Evolutionary conservation across 768 basidiomycete species (phyloP), one percentile per base, ranked within the genome.

Genomic region (Cyathus striatus): DNA sequence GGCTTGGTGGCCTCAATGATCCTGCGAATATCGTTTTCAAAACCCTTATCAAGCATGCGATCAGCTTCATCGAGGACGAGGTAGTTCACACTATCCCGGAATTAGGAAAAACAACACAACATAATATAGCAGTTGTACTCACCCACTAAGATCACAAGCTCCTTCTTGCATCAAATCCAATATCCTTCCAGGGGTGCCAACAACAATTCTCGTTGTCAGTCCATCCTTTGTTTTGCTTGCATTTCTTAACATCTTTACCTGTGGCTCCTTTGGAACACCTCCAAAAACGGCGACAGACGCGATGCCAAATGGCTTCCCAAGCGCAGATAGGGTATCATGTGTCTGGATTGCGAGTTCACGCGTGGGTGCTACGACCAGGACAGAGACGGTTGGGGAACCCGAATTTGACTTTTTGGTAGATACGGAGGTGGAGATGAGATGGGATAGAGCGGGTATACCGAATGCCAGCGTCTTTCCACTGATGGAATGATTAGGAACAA

Each of bases 401-500:
- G 54, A 54, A 37, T 49, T 63, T 35, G 63, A 53, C 6, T 52
- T 35, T 42, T 59, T 58, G 13, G 55, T 45, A 27, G 40, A 22
- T n/a, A n/a, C n/a, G 30, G 64, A 52, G 22, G 58, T 53, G 24
- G 72, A 63, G 43, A 83, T 68, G 26, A 95, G 72, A 34, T 75
- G 78, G 6, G 81, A 70, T 32, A 95, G 71, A 2, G 90, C 93
- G 9, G 96, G 96, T 33, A 98, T 80, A 30, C 92, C 94, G 57
- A 99, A 99, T 1, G 92, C 90, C 13, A 97, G 76, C 0, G 96
- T 99, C 69, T 99, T 99, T 12, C 96, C 96, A 56, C 90, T 90
- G 17, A 10, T 36, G 35, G 43, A 41, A 41, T 39, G 25, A 42
- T 18, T 37, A 43, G 23, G 23, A 23, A 13, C 40, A 16, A 20